Conservation (phyloP, 2,329 filamentous ascomycete species). For the Ophiostoma sp. region DNA sequence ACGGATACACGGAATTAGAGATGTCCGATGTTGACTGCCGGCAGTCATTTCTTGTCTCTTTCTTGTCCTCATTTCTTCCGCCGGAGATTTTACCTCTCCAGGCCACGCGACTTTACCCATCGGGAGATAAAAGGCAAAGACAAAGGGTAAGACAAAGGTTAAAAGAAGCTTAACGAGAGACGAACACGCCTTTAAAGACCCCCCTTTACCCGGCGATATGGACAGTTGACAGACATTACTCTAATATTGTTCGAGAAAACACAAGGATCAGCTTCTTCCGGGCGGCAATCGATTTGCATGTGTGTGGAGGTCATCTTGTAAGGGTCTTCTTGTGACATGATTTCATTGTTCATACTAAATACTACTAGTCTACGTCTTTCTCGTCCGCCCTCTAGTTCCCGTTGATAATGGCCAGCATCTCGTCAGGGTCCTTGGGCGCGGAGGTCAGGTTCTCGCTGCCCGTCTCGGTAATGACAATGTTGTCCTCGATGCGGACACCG, state of each 20-base stretch:
- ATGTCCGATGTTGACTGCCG: not conserved
- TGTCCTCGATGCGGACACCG: conserved; percentile 67
- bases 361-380: not conserved
- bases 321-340: not conserved
- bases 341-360: not conserved
- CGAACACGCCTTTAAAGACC: not conserved
- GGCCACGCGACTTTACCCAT: not conserved
- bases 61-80: not conserved
- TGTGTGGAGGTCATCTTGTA: too few relatives aligned
- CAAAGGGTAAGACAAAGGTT: not conserved
- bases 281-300: not conserved
- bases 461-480: conserved; percentile 62
- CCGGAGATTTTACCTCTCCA: not conserved
- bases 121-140: not conserved
- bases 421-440: conserved; percentile 61
- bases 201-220: conserved; percentile 16
- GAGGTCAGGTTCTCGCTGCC: conserved; percentile 67
- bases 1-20: not conserved
- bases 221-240: not conserved
- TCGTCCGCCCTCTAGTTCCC: conserved; percentile 1
- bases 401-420: conserved; percentile 57
- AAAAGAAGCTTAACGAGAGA: not conserved
- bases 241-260: not conserved
- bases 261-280: not conserved
- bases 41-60: not conserved